Base-by-base conservation (phyloP, 1,139 yeast genomes). In the Sugiyamaella novakii region DNA sequence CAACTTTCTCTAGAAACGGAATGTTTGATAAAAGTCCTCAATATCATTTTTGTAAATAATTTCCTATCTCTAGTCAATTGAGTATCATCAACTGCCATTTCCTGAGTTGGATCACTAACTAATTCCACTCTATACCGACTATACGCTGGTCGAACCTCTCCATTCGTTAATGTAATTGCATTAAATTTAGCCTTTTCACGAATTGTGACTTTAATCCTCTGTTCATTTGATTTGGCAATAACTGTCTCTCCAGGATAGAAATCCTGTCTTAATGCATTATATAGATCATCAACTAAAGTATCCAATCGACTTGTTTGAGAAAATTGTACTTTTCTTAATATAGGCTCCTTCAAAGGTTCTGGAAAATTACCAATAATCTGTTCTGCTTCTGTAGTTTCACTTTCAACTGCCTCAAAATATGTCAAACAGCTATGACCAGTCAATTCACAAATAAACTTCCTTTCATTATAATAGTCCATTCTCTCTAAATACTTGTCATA, bases 391-490 rank as follows among this genome's bases (percentile, higher is more conserved):
- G 43, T 7, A 15, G 17, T 39, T 69, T 92, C 98, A 57, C 87
- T 82, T 52, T 82, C 80, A 43, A 80, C 74, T 0, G 98, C 98
- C 62, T 92, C 95, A 65, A 89, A 89, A 65, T 80, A 92, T 0
- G 96, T 87, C 51, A 91, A 75, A 61, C 95, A 85, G 15, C 96
- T 85, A 61, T 89, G 88, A 21, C 98, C 98, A 0, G 97, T 88
- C 49, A 92, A 84, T 70, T 92, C 98, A 71, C 98, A 92, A 5
- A 89, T 95, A 69, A 92, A 92, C 65, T 87, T 85, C 57, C 81
- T 80, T 52, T 60, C 62, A 40, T 57, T 59, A 58, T 70, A 71
- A 55, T 68, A 71, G 54, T 71, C 74, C 60, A 70, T 57, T 18
- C 71, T 28, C 17, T 36, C 35, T 50, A 92, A 71, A 63, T 87